These are phyloP conservation scores for Penicillium canariense DNA, from an alignment of 495 filamentous ascomycete genomes.

Conservation along the genomic window DNA sequence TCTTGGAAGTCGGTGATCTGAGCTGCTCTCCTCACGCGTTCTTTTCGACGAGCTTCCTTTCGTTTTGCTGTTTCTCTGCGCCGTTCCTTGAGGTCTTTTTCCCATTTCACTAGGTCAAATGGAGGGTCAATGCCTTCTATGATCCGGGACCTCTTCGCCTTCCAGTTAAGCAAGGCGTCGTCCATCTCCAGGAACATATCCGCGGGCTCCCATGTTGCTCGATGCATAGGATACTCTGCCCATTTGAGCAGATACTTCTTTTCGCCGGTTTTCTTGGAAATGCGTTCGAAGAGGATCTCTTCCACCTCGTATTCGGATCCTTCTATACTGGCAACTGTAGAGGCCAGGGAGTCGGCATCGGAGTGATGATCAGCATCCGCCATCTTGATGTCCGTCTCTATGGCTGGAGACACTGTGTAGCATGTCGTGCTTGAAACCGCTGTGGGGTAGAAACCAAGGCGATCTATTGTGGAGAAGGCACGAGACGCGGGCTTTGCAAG, in stretches of 20 bases:
- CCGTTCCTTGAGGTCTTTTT: constrained; percentile 28
- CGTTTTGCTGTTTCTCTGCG: constrained; percentile 35
- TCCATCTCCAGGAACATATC: constrained; percentile 46
- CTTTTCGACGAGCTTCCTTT: constrained; percentile 22
- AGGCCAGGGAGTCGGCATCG: constrained; percentile 62
- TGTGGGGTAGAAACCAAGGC: no score
- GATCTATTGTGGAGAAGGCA: no score
- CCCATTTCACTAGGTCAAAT: constrained; percentile 52
- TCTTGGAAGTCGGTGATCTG: no score
- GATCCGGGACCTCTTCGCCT: constrained; percentile 46
- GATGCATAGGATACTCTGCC: constrained; percentile 56
- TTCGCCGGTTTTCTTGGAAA: constrained; percentile 29
- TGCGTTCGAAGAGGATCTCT: constrained; percentile 48
- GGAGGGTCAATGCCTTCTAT: constrained; percentile 32
- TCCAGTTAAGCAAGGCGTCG: constrained; percentile 53
- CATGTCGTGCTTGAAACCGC: no score
- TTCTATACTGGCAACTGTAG: constrained; percentile 47
- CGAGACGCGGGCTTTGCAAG: no score
- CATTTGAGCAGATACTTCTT: constrained; percentile 62
- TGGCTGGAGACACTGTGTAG: constrained; percentile 2
- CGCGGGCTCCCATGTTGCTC: constrained; percentile 65
- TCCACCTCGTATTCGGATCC: constrained; percentile 45
- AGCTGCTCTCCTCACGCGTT: neutral
- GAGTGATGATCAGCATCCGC: constrained; percentile 33
- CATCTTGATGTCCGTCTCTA: constrained; percentile 14